These are phyloP conservation scores for Setaria italica DNA, from an alignment of 202 grass and related monocot species.

Conservation along the genomic window DNA sequence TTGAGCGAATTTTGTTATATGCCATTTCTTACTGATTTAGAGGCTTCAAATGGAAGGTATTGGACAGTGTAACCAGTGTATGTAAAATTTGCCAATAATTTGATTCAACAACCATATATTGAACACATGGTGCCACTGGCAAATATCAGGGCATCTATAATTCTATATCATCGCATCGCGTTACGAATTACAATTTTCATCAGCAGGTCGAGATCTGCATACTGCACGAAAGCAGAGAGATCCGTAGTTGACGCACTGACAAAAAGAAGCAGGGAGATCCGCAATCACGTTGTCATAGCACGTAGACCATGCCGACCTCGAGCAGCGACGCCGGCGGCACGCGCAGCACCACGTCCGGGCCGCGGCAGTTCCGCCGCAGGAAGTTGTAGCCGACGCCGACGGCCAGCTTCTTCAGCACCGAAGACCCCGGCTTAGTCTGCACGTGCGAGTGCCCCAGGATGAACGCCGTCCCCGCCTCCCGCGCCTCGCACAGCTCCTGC, in stretches of 20 bases:
- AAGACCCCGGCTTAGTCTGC: slow-evolving; percentile 78
- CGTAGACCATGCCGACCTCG: slow-evolving; percentile 99
- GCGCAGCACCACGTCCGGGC: slow-evolving; percentile 81
- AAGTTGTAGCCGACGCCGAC: slow-evolving; percentile 85
- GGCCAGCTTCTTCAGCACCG: slow-evolving; percentile 77
- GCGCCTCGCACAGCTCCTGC: slow-evolving; percentile 66
- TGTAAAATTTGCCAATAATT: too few species aligned
- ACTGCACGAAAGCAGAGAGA: slow-evolving; percentile 17
- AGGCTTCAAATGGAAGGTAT: too few species aligned
- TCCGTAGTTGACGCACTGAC: not conserved
- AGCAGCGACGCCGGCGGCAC: slow-evolving; percentile 94
- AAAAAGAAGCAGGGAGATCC: too few species aligned
- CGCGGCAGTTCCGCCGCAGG: slow-evolving; percentile 85
- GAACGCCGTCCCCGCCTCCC: slow-evolving; percentile 85
- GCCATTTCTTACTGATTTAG: too few species aligned
- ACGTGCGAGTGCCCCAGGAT: slow-evolving; percentile 96
- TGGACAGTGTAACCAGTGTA: too few species aligned
- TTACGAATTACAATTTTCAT: not conserved
- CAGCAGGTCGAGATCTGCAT: not conserved
- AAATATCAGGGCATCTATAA: slow-evolving; percentile 1
- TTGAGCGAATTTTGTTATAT: too few species aligned
- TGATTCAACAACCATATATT: too few species aligned
- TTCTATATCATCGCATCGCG: not conserved
- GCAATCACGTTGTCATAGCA: slow-evolving; percentile 56
- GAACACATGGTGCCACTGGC: not conserved